These are phyloP conservation scores for Ceratonia siliqua DNA, from an alignment of 306 rosid species.

Conservation along the genomic window DNA sequence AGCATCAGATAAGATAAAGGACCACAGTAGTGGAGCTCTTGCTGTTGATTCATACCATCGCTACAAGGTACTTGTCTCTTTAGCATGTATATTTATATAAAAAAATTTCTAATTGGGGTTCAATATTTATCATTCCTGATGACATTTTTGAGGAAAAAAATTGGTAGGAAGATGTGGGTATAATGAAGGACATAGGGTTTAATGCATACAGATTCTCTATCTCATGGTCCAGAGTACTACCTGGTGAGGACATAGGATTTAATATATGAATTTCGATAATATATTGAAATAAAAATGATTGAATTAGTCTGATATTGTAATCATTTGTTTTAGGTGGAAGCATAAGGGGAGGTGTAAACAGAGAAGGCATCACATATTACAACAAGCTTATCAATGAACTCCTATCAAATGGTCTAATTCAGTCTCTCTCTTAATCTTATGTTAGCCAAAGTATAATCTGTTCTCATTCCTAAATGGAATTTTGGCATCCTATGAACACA, in stretches of 20 bases:
- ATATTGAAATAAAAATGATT: slow-evolving; percentile 1
- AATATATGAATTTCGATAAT: neutral
- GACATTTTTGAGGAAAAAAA: slow-evolving; percentile 22
- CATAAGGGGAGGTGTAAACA: slow-evolving; percentile 47
- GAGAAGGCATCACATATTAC: slow-evolving; percentile 55
- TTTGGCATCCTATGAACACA: neutral
- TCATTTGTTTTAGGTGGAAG: slow-evolving; percentile 47
- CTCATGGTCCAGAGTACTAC: slow-evolving; percentile 58
- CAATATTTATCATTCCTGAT: neutral
- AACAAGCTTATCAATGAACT: slow-evolving; percentile 57
- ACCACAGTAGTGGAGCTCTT: slow-evolving; percentile 40
- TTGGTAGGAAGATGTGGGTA: slow-evolving; percentile 43
- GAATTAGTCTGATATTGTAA: neutral
- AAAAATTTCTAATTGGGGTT: neutral
- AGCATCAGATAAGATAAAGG: slow-evolving; percentile 42
- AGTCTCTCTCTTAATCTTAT: neutral
- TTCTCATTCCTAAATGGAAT: neutral
- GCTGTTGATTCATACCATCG: slow-evolving; percentile 52
- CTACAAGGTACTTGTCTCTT: slow-evolving; percentile 40
- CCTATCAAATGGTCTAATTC: slow-evolving; percentile 43
- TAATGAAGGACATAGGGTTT: slow-evolving; percentile 49
- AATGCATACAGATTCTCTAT: slow-evolving; percentile 56
- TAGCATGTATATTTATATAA: neutral
- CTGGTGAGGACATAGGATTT: slow-evolving; percentile 56
- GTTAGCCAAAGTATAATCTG: neutral